Evolutionary conservation across 139 green algal species (phyloP), one percentile per base, ranked within the genome.

Genomic region (Prasinococcaceae sp.): DNA sequence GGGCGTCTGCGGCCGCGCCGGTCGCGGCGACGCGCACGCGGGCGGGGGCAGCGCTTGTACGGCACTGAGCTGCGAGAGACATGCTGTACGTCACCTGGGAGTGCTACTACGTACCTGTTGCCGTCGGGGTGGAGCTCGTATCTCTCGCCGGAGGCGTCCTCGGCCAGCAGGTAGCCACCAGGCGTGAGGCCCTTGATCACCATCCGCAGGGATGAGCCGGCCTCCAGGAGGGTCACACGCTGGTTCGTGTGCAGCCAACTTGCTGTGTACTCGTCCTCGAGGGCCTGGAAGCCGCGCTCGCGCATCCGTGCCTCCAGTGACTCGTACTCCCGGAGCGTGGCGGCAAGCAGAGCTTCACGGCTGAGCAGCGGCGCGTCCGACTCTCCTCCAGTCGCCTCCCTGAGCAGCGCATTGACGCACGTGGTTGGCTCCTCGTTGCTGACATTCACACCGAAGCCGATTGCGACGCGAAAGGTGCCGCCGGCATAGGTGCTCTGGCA

Each of bases 101-200:
- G 14, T 14, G 49, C 4, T 16, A 4, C 4, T 16, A 5, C 5
- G 49, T 24, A 54, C 41, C 72, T 88, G 66, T 94, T 94, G 40
- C 85, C 85, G 53, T 94, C 85, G 6, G 85, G 85, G 41, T 86
- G 84, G 35, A 94, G 73, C 59, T 90, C 85, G 54, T 79, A 87
- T 12, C 37, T 30, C 51, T 65, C 25, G 0, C 85, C 84, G 0
- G 33, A 6, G 8, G 1, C 55, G 47, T 90, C 78, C 19, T 54
- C 49, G 5, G 81, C 84, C 39, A 83, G 47, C 30, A 94, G 63
- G 50, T 88, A 94, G 8, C 85, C 85, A 29, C 58, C 54, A 1
- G 35, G 14, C 23, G 66, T 70, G 19, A 87, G 56, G 23, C 79
- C 79, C 19, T 68, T 40, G 4, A 87, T 47, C 1, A 36, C 69